Conservation (phyloP, 805 yeast genomes). For the Barnettozyma sp. region DNA sequence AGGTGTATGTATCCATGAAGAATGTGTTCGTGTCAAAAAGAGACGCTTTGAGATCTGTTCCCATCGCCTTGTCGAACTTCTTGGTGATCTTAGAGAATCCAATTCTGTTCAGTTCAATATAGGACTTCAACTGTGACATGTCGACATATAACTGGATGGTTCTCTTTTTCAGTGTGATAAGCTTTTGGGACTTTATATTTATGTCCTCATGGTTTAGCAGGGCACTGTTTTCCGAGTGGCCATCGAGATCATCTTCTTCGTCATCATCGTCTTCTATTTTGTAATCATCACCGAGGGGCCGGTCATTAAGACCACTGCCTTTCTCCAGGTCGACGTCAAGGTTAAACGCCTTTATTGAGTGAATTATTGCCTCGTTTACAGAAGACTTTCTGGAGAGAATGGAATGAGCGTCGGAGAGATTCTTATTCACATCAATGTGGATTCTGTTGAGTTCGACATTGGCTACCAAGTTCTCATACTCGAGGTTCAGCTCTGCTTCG, state of each 20-base stretch:
- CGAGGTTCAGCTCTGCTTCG: slow-evolving; percentile 39
- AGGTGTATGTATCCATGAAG: slow-evolving; percentile 46
- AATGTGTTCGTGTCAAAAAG: slow-evolving; percentile 40
- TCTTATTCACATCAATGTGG: slow-evolving; percentile 21
- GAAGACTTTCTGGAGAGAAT: slow-evolving; percentile 21
- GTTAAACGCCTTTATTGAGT: slow-evolving; percentile 18
- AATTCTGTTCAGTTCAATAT: slow-evolving; percentile 72
- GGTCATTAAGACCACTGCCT: slow-evolving; percentile 12
- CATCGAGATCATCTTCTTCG: slow-evolving; percentile 34
- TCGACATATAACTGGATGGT: slow-evolving; percentile 59
- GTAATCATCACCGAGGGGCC: slow-evolving; percentile 28
- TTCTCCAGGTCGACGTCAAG: slow-evolving; percentile 16
- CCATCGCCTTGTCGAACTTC: slow-evolving; percentile 80
- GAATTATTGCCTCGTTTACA: slow-evolving; percentile 16
- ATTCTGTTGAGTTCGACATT: slow-evolving; percentile 38
- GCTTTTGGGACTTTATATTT: slow-evolving; percentile 41
- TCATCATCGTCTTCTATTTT: slow-evolving; percentile 26
- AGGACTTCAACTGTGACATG: slow-evolving; percentile 77
- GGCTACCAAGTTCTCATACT: slow-evolving; percentile 38
- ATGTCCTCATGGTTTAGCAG: slow-evolving; percentile 44
- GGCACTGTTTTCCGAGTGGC: slow-evolving; percentile 40
- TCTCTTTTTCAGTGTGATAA: slow-evolving; percentile 63
- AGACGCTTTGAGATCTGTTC: slow-evolving; percentile 42
- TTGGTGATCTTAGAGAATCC: slow-evolving; percentile 85
- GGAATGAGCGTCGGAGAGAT: slow-evolving; percentile 21